Conservation (phyloP, 2,329 filamentous ascomycete genomes). For the Arachnomyces sp. region DNA sequence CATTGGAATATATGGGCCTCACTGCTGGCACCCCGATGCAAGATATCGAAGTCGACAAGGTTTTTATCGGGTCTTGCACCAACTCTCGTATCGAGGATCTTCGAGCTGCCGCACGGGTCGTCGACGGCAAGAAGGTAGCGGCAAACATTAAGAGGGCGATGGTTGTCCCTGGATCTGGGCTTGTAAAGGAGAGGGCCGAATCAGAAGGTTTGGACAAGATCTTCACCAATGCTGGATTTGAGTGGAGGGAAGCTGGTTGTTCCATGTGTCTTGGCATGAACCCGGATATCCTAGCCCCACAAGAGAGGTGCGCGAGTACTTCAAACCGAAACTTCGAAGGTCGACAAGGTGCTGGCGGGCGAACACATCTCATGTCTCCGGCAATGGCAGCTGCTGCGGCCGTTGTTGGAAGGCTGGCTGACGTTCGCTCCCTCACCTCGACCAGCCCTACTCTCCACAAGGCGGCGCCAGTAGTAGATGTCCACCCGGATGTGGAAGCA, state of each 20-base stretch:
- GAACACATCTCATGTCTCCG: constrained; percentile 93
- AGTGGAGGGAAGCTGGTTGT: constrained; percentile 97
- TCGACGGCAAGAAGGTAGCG: constrained; percentile 80
- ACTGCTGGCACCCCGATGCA: constrained; percentile 79
- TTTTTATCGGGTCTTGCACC: constrained; percentile 97
- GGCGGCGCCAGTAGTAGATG: constrained; percentile 49
- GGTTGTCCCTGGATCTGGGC: constrained; percentile 90
- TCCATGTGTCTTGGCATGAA: constrained; percentile 99
- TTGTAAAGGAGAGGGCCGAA: constrained; percentile 89
- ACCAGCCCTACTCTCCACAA: constrained; percentile 36
- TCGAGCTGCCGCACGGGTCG: constrained; percentile 73
- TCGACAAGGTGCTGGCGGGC: constrained; percentile 80
- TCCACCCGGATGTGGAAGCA: constrained; percentile 53
- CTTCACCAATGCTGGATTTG: constrained; percentile 84
- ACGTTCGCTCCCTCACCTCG: constrained; percentile 70
- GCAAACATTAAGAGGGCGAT: constrained; percentile 86
- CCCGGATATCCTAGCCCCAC: constrained; percentile 86
- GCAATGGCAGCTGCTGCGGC: constrained; percentile 92
- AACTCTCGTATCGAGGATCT: constrained; percentile 96
- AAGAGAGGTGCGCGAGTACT: constrained; percentile 89
- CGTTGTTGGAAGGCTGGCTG: constrained; percentile 81
- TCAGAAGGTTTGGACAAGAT: constrained; percentile 87
- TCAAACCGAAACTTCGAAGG: constrained; percentile 98
- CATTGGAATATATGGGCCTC: constrained; percentile 94
- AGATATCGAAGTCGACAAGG: constrained; percentile 86